These are phyloP conservation scores for Epichloe brachyelytri DNA, from an alignment of 2,329 filamentous ascomycete species.

Conservation along the genomic window DNA sequence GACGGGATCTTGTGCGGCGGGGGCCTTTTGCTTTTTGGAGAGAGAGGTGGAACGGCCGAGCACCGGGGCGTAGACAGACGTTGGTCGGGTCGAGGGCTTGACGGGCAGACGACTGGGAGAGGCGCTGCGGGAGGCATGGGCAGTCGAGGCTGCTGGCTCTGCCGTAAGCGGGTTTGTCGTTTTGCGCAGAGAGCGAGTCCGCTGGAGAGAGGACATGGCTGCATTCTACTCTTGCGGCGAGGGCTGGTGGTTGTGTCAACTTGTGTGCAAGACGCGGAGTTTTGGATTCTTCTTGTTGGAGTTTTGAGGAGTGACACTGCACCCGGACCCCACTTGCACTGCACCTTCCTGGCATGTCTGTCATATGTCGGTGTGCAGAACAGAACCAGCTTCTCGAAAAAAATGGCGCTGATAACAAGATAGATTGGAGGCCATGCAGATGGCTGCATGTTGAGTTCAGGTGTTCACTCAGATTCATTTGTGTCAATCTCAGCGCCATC, in stretches of 20 bases:
- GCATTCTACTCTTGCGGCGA: background rate
- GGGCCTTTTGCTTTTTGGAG: background rate
- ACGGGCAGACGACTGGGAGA: constrained; percentile 39
- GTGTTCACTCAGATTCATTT: no score
- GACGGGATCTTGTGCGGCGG: constrained; percentile 2
- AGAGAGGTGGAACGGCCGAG: constrained; percentile 13
- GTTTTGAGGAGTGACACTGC: background rate
- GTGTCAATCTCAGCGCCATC: no score
- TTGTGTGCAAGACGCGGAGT: background rate
- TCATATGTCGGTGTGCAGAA: no score
- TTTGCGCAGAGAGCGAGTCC: constrained; percentile 28
- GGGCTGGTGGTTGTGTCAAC: background rate
- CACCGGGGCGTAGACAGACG: constrained; percentile 12
- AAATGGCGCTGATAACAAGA: no score
- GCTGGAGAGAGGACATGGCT: constrained; percentile 8
- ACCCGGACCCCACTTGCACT: no score
- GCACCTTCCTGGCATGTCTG: no score
- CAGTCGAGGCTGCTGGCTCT: constrained; percentile 6
- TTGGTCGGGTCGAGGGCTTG: constrained; percentile 27
- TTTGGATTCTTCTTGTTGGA: background rate
- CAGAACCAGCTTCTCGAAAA: no score
- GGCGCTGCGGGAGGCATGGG: constrained; percentile 19
- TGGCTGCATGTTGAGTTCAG: no score
- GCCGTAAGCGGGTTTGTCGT: constrained; percentile 6
- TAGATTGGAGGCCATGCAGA: no score